Base-by-base conservation (phyloP, 352 stramenopile genomes). In the Phytophthora quininea region DNA sequence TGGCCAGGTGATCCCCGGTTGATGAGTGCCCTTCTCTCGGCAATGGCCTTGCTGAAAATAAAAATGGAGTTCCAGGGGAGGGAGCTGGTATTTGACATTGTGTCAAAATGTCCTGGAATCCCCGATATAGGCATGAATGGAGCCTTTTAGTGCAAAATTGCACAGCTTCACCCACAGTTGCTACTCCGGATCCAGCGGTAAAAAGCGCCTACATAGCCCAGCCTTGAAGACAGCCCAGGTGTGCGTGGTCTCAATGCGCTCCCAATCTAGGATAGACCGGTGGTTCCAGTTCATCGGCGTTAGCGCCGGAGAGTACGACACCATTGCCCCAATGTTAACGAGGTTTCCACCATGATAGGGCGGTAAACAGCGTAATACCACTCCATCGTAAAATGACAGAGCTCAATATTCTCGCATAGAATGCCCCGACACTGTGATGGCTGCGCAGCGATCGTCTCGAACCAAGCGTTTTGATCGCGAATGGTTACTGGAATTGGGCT, bases 271-370 rank as follows among this genome's bases (percentile, higher is more conserved):
- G 1, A 48, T 30, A n/a, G 53, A 65, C 7, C 58, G 27, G 12
- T 31, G 49, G 29, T 65, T 53, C 29, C 48, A 65, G 31, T 58
- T 58, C n/a, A 58, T 65, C 10, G 49, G 40, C 8, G 58, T 65
- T 19, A 30, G 29, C n/a, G 29, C 37, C 32, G 58, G 32, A 52
- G 52, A 29, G 43, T 40, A 58, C 40, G 48, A 58, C 5, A 58
- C 9, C n/a, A n/a, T n/a, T n/a, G n/a, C n/a, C n/a, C n/a, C n/a
- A n/a, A n/a, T n/a, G n/a, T n/a, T n/a, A n/a, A n/a, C n/a, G n/a
- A n/a, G n/a, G n/a, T n/a, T n/a, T n/a, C n/a, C n/a, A n/a, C n/a
- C n/a, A n/a, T n/a, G n/a, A n/a, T n/a, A n/a, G n/a, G n/a, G n/a
- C n/a, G n/a, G n/a, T n/a, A n/a, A n/a, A n/a, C n/a, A n/a, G n/a